Conservation (phyloP, 2,329 filamentous ascomycete genomes). For the Lecanicillium sp. region DNA sequence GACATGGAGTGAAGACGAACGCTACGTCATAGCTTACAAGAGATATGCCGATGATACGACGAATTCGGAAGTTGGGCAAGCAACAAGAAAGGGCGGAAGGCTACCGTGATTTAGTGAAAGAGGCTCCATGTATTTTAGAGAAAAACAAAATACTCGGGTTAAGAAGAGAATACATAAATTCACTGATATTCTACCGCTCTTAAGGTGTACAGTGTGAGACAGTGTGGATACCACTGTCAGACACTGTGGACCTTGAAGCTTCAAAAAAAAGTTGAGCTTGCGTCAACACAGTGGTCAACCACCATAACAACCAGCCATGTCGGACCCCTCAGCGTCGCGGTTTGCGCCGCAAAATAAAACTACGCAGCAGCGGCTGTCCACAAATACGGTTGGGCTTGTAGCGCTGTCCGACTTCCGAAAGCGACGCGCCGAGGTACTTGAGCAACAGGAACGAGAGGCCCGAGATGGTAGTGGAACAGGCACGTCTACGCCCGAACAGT, state of each 20-base stretch:
- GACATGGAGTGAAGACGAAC: slow-evolving; percentile 58
- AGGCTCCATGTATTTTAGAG: no score
- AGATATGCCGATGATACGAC: slow-evolving; percentile 59
- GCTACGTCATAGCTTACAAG: slow-evolving; percentile 62
- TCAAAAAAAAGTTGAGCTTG: no score
- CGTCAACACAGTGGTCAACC: not conserved
- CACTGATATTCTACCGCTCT: not conserved
- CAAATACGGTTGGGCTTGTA: slow-evolving; percentile 83
- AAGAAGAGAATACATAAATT: not conserved
- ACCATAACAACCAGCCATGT: slow-evolving; percentile 22
- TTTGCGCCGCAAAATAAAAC: slow-evolving; percentile 72
- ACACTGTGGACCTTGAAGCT: no score
- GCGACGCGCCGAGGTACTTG: slow-evolving; percentile 85
- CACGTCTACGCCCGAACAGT: slow-evolving; percentile 40
- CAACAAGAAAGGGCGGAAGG: slow-evolving; percentile 51
- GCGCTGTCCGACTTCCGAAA: slow-evolving; percentile 92
- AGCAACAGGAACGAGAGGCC: slow-evolving; percentile 77
- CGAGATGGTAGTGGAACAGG: slow-evolving; percentile 48
- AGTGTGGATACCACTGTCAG: no score
- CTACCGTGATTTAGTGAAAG: slow-evolving; percentile 40
- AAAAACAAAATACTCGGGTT: not conserved
- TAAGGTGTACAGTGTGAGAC: no score
- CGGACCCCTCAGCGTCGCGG: slow-evolving; percentile 38
- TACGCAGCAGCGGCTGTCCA: slow-evolving; percentile 74
- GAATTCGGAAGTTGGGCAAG: slow-evolving; percentile 51